A percentile compares a stretch with the other conserved stretches of the same genome.
These are phyloP conservation scores for Syzygium oleosum DNA, from an alignment of 345 rosid genomes.

Conservation along the genomic window DNA sequence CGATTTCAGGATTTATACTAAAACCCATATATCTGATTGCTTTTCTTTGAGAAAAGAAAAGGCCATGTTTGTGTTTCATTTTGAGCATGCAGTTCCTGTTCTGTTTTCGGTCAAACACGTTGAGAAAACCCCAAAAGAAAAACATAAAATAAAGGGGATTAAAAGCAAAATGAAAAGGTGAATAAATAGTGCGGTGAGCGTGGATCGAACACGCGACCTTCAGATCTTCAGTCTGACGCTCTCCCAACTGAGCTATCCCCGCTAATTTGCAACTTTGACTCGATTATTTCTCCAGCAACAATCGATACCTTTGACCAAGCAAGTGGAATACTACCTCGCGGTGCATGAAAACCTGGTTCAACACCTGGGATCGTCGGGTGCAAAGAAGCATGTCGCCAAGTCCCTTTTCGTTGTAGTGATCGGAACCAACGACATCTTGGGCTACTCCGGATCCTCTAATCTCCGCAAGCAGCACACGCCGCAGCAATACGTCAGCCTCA, in stretches of 20 bases:
- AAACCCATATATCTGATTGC: neutral
- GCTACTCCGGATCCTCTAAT: slow-evolving; percentile 1
- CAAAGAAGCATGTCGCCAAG: slow-evolving; percentile 2
- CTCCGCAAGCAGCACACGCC: neutral
- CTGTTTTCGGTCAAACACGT: neutral
- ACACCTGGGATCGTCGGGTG: slow-evolving; percentile 2
- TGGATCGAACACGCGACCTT: slow-evolving; percentile 95
- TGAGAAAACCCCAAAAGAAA: neutral
- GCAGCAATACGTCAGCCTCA: slow-evolving; percentile 5
- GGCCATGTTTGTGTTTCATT: neutral
- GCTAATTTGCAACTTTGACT: neutral
- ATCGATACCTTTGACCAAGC: slow-evolving; percentile 13
- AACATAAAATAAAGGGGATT: neutral
- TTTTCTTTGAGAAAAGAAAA: neutral
- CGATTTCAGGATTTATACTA: neutral
- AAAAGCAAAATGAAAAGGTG: neutral
- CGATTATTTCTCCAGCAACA: neutral
- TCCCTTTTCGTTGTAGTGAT: slow-evolving; percentile 9
- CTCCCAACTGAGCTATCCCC: slow-evolving; percentile 97
- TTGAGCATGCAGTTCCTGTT: neutral
- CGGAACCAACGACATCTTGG: slow-evolving; percentile 18
- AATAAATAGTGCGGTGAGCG: slow-evolving; percentile 53
- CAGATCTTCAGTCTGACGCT: slow-evolving; percentile 98
- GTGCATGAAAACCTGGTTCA: slow-evolving; percentile 1
- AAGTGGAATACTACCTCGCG: neutral